Evolutionary conservation across 164 flowering plant species (phyloP), one percentile per base, ranked within the genome.

Genomic region (Magnolia officinalis): DNA sequence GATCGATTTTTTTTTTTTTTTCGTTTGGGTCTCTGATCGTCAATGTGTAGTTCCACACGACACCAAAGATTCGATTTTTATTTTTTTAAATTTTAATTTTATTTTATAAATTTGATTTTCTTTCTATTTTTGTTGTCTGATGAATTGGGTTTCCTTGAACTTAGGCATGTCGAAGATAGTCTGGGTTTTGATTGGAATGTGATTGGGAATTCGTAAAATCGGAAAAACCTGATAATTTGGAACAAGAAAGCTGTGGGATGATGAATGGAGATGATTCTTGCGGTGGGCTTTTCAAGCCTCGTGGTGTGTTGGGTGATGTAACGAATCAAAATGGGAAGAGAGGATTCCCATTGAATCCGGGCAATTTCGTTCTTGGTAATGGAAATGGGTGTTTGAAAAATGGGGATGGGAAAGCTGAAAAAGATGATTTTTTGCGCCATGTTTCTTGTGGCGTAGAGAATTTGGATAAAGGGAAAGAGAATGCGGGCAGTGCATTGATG

Each of bases 281-380:
- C 4, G 83, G 78, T 13, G 81, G 78, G 72, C 26, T 55, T 16
- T 3, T 20, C 26, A 75, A 79, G 63, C 59, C 63, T 21, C 89
- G 91, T 18, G 29, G 78, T 1, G 89, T 58, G 29, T 76, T 94
- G 52, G 89, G 83, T 2, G 93, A 94, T 72, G 64, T 92, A 61
- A 86, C 95, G 0, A 94, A 92, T 80, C 80, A 61, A 24, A 71
- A 81, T 0, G 82, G 78, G n/a, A 91, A 89, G 75, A 85, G 93
- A 67, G 76, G 72, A 23, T 74, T 85, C 78, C 81, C 83, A 2
- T 59, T 70, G 31, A 52, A 79, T 73, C 74, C 80, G 1, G 78
- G 77, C 14, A 73, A 76, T 74, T 50, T 75, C 2, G 75, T 6
- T 24, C 5, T 70, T 19, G 73, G 75, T 18, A 70, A 64, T 45